Percentiles rank a stretch among this genome's conserved stretches.
Conservation (phyloP, 441 rosid genomes). For the Capsella rubella region DNA sequence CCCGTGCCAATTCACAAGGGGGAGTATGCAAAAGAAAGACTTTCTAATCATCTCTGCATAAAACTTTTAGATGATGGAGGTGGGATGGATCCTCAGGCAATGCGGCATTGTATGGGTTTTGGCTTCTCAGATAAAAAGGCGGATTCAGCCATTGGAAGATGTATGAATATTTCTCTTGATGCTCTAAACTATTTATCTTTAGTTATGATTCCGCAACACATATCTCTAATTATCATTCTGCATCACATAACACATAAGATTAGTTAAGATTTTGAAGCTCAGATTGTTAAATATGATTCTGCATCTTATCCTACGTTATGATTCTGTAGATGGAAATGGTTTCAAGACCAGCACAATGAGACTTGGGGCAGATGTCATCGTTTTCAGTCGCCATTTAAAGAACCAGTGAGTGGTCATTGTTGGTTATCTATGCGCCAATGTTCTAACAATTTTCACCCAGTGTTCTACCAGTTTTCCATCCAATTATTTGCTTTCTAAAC, state of each 20-base stretch:
- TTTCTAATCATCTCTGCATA: slow-evolving; percentile 30
- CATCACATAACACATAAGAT: slow-evolving; percentile 10
- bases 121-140: slow-evolving; percentile 92
- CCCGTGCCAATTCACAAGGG: slow-evolving; percentile 14
- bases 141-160: slow-evolving; percentile 80
- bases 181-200: slow-evolving; percentile 28
- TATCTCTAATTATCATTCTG: slow-evolving; percentile 26
- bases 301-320: slow-evolving; percentile 39
- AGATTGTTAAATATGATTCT: slow-evolving; percentile 29
- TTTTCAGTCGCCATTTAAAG: slow-evolving; percentile 76
- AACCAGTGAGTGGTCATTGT: slow-evolving; percentile 61
- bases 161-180: slow-evolving; percentile 51
- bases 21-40: slow-evolving; percentile 7
- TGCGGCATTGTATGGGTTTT: slow-evolving; percentile 92
- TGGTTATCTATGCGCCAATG: slow-evolving; percentile 18
- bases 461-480: slow-evolving; percentile 13
- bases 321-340: slow-evolving; percentile 92
- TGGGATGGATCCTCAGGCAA: slow-evolving; percentile 92
- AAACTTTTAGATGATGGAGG: slow-evolving; percentile 84
- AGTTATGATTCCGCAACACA: slow-evolving; percentile 21
- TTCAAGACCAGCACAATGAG: slow-evolving; percentile 99
- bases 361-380: slow-evolving; percentile 95
- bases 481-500: slow-evolving; percentile 20
- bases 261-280: slow-evolving; percentile 26
- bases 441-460: slow-evolving; percentile 9